Evolutionary conservation across 345 rosid genomes (phyloP).

Genomic region (Brassica incana): DNA sequence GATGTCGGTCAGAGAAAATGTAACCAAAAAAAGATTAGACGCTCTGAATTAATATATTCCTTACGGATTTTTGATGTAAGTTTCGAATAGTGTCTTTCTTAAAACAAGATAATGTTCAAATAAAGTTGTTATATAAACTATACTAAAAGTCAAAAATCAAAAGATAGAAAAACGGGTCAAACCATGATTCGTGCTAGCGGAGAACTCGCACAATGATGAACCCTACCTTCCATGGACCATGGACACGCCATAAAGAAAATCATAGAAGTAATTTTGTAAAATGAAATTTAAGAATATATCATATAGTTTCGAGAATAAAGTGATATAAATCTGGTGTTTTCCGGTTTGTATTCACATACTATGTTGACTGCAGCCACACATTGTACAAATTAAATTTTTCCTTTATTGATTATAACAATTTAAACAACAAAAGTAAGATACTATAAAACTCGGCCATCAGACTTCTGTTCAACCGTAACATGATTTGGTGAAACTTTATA

Average conservation of each 20-base stretch:
- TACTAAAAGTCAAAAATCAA: background rate
- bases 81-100: background rate
- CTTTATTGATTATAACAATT: background rate
- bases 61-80: background rate
- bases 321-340: too few species aligned
- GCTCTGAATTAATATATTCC: background rate
- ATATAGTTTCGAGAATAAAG: background rate
- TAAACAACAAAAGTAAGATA: background rate
- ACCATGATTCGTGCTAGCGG: background rate
- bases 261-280: background rate
- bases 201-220: background rate
- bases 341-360: too few species aligned
- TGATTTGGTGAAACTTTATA: background rate
- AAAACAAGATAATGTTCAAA: background rate
- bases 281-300: background rate
- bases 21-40: background rate
- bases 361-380: background rate
- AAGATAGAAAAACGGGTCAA: background rate
- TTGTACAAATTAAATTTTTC: background rate
- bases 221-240: background rate
- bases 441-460: constrained; percentile 6
- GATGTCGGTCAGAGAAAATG: background rate
- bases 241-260: background rate
- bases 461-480: constrained; percentile 6
- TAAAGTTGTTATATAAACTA: background rate